Percentiles rank a stretch among this genome's conserved stretches.
phyloP scores from a whole-genome alignment of 148 eudicot genomes.

The Hydrangea macrophylla region DNA sequence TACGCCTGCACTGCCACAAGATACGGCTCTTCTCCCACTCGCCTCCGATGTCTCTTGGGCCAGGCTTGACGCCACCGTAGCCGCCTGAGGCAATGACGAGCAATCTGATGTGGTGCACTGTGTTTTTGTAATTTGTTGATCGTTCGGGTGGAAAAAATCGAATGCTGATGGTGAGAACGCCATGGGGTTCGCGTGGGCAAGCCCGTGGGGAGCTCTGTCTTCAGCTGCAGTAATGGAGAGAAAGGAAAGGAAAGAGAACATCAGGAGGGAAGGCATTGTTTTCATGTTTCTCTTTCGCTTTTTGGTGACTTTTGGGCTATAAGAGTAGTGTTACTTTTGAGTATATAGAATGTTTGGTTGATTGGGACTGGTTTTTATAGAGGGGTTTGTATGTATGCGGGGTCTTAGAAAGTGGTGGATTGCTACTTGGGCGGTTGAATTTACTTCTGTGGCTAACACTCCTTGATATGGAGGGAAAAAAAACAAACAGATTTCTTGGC shows the following conservation, averaged over 20 bases:
- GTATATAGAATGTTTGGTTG: background rate
- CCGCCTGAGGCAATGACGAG: conserved; percentile 39
- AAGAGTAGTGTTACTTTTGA: background rate
- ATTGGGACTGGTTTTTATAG: conserved; percentile 24
- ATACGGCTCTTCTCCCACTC: conserved; percentile 19
- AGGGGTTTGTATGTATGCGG: too few relatives aligned
- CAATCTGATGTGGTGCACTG: conserved; percentile 29
- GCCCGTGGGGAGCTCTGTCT: conserved; percentile 69
- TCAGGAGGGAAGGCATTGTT: conserved; percentile 16
- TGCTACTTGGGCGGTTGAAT: conserved; percentile 59
- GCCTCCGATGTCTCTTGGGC: conserved; percentile 19
- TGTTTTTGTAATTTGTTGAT: conserved; percentile 3
- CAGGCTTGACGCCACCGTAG: conserved; percentile 36
- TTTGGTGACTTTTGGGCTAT: background rate
- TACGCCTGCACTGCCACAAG: conserved; percentile 31
- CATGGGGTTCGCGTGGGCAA: conserved; percentile 32
- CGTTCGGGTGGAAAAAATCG: conserved; percentile 58
- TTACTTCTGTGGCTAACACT: conserved; percentile 24
- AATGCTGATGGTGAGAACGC: conserved; percentile 60
- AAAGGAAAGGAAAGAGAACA: conserved; percentile 22
- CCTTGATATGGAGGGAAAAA: conserved; percentile 36
- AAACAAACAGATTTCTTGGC: conserved; percentile 6
- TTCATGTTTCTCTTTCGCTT: conserved; percentile 6
- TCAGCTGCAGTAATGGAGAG: conserved; percentile 28
- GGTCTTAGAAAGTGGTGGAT: conserved; percentile 16